Percentiles rank a stretch among this genome's conserved stretches.
These are phyloP conservation scores for Claviceps africana DNA, from an alignment of 2,329 filamentous ascomycete genomes.

Conservation along the genomic window DNA sequence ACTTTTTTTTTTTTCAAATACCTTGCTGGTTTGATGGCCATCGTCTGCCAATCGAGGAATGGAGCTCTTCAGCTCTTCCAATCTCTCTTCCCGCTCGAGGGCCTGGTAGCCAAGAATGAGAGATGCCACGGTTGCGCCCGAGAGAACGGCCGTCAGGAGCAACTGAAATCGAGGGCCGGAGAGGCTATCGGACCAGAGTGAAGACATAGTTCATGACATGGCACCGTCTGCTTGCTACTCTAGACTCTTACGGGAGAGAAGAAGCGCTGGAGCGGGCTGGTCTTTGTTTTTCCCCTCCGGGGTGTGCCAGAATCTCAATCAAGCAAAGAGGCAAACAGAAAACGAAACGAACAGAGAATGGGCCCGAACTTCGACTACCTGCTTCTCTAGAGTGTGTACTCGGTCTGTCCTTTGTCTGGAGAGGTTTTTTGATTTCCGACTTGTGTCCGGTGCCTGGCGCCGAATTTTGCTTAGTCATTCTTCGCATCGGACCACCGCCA, in stretches of 20 bases:
- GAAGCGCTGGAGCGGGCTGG: not conserved
- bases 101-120: slow-evolving; percentile 48
- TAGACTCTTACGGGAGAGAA: not conserved
- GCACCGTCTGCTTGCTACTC: not conserved
- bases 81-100: slow-evolving; percentile 38
- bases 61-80: slow-evolving; percentile 44
- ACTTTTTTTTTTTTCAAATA: slow-evolving; percentile 6
- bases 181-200: slow-evolving; percentile 29
- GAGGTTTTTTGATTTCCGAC: too few relatives aligned
- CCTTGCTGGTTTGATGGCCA: slow-evolving; percentile 10
- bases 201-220: slow-evolving; percentile 23
- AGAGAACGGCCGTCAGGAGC: slow-evolving; percentile 54
- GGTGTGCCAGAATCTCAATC: too few relatives aligned
- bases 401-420: too few relatives aligned
- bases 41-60: slow-evolving; percentile 29
- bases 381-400: too few relatives aligned
- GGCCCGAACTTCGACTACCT: too few relatives aligned
- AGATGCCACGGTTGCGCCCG: slow-evolving; percentile 45
- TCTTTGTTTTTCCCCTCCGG: too few relatives aligned
- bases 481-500: not conserved
- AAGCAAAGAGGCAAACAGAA: too few relatives aligned
- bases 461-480: slow-evolving; percentile 4
- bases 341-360: too few relatives aligned
- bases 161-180: slow-evolving; percentile 44
- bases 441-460: too few relatives aligned